Evolutionary conservation across 2,329 filamentous ascomycete genomes (phyloP).

Genomic region (Pseudogymnoascus pannorum): DNA sequence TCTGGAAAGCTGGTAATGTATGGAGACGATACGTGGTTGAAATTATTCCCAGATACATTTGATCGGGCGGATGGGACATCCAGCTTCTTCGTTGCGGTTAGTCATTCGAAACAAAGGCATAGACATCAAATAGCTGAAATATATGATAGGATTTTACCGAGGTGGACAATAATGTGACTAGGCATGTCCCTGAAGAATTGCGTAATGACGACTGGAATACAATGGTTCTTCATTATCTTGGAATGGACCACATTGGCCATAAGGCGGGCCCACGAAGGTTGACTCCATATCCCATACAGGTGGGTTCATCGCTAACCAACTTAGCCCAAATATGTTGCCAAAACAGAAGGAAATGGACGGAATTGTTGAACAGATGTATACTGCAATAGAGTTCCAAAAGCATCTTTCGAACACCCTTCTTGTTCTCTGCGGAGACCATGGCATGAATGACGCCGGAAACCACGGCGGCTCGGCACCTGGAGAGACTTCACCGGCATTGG

Average conservation of each 20-base stretch:
- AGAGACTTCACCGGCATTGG: conserved; percentile 85
- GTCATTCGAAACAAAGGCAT: conserved; percentile 32
- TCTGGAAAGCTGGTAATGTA: conserved; percentile 82
- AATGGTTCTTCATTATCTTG: conserved; percentile 91
- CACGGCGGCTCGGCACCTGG: conserved; percentile 90
- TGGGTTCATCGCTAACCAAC: conserved; percentile 11
- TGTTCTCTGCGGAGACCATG: conserved; percentile 86
- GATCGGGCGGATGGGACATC: conserved; percentile 83
- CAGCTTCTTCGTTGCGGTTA: conserved; percentile 94
- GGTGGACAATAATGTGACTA: conserved; percentile 94
- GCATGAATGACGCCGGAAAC: conserved; percentile 99
- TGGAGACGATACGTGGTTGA: conserved; percentile 97
- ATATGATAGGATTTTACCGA: conserved; percentile 79
- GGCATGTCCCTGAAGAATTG: conserved; percentile 75
- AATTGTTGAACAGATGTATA: conserved; percentile 69
- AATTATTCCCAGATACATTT: conserved; percentile 87
- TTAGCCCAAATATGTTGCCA: conserved; percentile 77
- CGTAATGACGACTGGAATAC: conserved; percentile 76
- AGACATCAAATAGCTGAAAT: conserved; percentile 23
- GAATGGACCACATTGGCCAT: conserved; percentile 94
- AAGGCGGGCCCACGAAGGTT: conserved; percentile 84
- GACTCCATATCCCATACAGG: conserved; percentile 7
- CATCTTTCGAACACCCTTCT: conserved; percentile 75
- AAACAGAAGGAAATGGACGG: conserved; percentile 93
- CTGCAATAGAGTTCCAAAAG: conserved; percentile 60